Conservation (phyloP, 345 rosid genomes). For the Lepidium sativum region DNA sequence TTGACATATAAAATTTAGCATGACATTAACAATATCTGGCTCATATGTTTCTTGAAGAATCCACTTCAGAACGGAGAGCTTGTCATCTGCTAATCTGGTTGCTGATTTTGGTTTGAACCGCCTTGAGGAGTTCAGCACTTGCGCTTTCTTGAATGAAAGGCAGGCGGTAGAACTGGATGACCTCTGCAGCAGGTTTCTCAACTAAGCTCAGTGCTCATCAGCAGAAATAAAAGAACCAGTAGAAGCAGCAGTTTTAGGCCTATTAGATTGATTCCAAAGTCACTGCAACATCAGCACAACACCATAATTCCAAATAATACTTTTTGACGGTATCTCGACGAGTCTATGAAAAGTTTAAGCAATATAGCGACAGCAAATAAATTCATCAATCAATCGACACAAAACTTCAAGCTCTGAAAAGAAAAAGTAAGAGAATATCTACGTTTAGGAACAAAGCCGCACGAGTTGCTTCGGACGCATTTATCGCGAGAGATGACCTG, state of each 20-base stretch:
- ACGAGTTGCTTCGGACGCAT: slow-evolving; percentile 23
- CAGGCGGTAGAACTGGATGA: slow-evolving; percentile 63
- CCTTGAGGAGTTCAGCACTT: slow-evolving; percentile 49
- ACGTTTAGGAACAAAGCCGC: slow-evolving; percentile 26
- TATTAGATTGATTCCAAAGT: slow-evolving; percentile 22
- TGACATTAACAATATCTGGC: slow-evolving; percentile 36
- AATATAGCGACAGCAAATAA: not conserved
- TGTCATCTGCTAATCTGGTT: slow-evolving; percentile 47
- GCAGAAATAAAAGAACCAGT: slow-evolving; percentile 29
- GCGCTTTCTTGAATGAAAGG: slow-evolving; percentile 82
- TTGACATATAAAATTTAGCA: not conserved
- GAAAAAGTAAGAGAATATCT: not conserved
- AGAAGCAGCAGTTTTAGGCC: slow-evolving; percentile 43
- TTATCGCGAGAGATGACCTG: slow-evolving; percentile 5
- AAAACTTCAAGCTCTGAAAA: not conserved
- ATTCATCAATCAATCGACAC: not conserved
- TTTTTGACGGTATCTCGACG: not conserved
- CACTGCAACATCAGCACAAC: not conserved
- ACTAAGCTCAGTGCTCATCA: slow-evolving; percentile 39
- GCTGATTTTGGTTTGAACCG: slow-evolving; percentile 52
- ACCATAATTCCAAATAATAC: not conserved
- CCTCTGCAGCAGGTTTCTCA: slow-evolving; percentile 50
- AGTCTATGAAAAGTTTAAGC: not conserved
- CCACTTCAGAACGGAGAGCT: slow-evolving; percentile 61
- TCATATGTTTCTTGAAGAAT: slow-evolving; percentile 85